These are phyloP conservation scores for Microdochium trichocladiopsis DNA, from an alignment of 2,329 filamentous ascomycete species.

Conservation along the genomic window DNA sequence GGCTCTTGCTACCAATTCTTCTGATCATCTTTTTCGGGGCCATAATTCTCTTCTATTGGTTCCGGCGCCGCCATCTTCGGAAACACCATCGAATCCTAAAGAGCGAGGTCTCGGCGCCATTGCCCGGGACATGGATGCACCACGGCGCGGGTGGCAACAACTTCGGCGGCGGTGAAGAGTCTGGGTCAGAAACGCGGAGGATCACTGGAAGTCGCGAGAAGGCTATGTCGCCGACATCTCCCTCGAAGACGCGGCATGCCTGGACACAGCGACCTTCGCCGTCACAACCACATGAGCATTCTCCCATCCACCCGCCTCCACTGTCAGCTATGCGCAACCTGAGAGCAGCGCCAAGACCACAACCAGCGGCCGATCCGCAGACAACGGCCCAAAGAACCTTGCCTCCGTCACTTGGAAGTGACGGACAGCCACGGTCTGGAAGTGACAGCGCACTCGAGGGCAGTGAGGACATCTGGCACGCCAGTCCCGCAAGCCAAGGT, in stretches of 20 bases:
- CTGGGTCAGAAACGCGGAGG: neutral
- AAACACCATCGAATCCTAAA: slow-evolving; percentile 9
- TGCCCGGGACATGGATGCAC: slow-evolving; percentile 18
- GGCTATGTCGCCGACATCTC: neutral
- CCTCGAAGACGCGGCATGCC: neutral
- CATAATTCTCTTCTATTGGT: slow-evolving; percentile 13
- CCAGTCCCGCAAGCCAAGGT: slow-evolving; percentile 3
- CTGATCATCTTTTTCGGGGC: slow-evolving; percentile 11
- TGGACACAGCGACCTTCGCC: neutral
- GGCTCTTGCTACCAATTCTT: slow-evolving; percentile 16
- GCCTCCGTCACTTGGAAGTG: neutral
- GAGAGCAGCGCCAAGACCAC: neutral
- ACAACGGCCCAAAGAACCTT: neutral
- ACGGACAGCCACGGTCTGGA: neutral
- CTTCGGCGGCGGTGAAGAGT: neutral
- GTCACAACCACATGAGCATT: neutral
- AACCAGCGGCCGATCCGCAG: neutral
- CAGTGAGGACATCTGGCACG: neutral
- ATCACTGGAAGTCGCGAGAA: neutral
- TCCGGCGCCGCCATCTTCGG: slow-evolving; percentile 13
- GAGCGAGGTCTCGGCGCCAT: slow-evolving; percentile 17
- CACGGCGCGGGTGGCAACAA: slow-evolving; percentile 7
- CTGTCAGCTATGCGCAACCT: neutral
- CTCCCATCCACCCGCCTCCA: neutral
- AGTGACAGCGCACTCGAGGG: neutral